Base-by-base conservation (phyloP, 805 yeast genomes). In the Starmerella vitae region DNA sequence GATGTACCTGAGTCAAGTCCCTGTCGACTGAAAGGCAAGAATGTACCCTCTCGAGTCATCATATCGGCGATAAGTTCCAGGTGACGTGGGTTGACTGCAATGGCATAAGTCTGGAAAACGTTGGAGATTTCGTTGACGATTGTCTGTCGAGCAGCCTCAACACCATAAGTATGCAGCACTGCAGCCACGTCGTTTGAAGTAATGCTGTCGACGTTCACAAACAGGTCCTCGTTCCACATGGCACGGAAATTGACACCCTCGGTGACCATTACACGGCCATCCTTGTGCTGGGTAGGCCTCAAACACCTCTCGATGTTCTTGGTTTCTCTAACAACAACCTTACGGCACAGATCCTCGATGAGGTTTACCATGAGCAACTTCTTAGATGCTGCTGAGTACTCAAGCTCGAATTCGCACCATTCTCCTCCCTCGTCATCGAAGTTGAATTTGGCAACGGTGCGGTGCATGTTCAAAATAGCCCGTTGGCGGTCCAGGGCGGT, bases 1-100 rank as follows among this genome's bases (percentile, higher is more conserved):
- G 97, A 86, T 1, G 96, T 85, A 12, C 91, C 74, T 1, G 94
- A 72, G 60, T 91, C 97, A 59, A 93, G 86, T 62, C 99, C 99
- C 65, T 84, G 95, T 70, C 99, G 82, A 63, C 84, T 86, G 70
- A 91, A 91, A 20, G 99, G 94, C 58, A 88, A 65, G 58, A 86
- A 91, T 2, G 93, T 74, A 56, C 99, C 99, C 63, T 91, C 97
- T 63, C 98, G 76, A 4, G 99, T 91, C 99, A 91, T 91, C 84
- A 83, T 82, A 62, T 91, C 99, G 48, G 93, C 99, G 61, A 91
- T 78, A 60, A 91, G 74, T 58, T 91, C 98, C 64, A 91, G 74
- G 66, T 91, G 99, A 61, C 98, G 83, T 38, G 74, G 67, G 41
- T 91, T 79, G 43, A 91, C 98, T 43, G 85, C 66, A 57, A 91